Base-by-base conservation (phyloP, 257 asterid species). In the Henckelia pumila region DNA sequence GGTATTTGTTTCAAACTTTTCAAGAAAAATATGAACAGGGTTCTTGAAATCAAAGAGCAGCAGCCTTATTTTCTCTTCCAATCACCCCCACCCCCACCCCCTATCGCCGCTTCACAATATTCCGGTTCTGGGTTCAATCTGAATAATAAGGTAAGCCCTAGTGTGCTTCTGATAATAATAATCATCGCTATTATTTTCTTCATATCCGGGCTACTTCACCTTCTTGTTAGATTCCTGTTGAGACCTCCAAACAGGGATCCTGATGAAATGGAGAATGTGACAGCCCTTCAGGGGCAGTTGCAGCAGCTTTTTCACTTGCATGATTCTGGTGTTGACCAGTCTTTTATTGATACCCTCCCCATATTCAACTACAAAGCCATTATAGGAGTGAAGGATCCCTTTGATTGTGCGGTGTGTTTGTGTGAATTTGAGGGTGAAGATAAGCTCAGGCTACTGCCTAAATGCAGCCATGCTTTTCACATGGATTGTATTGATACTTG, bases 381-480 rank as follows among this genome's bases (percentile, higher is more conserved):
- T 30, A 85, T 90, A 14, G 99, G 99, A n/a, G 82, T 82, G 7
- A 90, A 90, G 57, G 93, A 88, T 30, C 99, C 95, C 0, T 90
- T 93, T 66, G 99, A 93, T 64, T 93, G 99, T 70, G 99, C 99
- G 70, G 97, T 93, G 6, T 93, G 99, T 59, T 63, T 93, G 65
- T 90, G 95, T 80, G 99, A 90, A 64, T 93, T 90, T 70, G 97
- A 90, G 65, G 72, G 70, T 3, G 98, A 93, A 2, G 96, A 93
- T 76, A 86, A 85, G 58, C 91, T 93, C 0, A 80, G 97, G 63
- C 67, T 88, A 69, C 73, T 92, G 37, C 97, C 98, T 1, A 84
- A 88, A 74, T 92, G 98, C 64, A 92, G 96, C 83, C 98, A 93
- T 68, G 98, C 98, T 26, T 93, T 93, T 71, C 98, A 93, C 81